Percentiles rank a stretch among this genome's conserved stretches.
Conservation (phyloP, 75 land plant genomes). For the Adiantum capillusveneris region DNA sequence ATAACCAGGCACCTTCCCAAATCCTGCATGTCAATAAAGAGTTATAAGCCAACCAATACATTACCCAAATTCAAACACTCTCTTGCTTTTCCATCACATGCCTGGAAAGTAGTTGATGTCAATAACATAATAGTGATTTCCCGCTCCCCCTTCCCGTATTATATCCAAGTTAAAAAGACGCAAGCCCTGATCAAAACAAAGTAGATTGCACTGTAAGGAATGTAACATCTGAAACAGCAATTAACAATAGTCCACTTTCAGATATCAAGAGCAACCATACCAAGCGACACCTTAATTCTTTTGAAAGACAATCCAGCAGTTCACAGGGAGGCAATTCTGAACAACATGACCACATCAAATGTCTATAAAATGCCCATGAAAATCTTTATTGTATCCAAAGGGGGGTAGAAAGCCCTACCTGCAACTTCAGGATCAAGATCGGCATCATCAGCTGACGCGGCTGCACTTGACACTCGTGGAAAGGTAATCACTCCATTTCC, state of each 20-base stretch:
- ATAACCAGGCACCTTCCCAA: conserved; percentile 84
- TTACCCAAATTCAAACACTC: neutral
- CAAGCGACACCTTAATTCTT: conserved; percentile 65
- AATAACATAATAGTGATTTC: conserved; percentile 69
- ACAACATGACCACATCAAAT: conserved; percentile 1
- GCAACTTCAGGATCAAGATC: conserved; percentile 76
- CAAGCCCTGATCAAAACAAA: conserved; percentile 41
- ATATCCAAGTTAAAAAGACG: conserved; percentile 77
- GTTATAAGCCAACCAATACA: neutral
- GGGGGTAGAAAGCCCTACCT: conserved; percentile 20
- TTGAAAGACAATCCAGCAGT: conserved; percentile 63
- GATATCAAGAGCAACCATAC: conserved; percentile 12
- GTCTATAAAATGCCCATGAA: too few species aligned
- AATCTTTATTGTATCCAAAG: too few species aligned
- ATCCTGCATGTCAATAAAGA: conserved; percentile 38
- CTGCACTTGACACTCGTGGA: conserved; percentile 79
- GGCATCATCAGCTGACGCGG: conserved; percentile 84
- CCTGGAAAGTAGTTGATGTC: conserved; percentile 94
- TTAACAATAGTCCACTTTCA: too few species aligned
- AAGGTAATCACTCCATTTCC: conserved; percentile 57
- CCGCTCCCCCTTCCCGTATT: conserved; percentile 70
- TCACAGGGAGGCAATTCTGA: conserved; percentile 81
- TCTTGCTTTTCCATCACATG: conserved; percentile 8
- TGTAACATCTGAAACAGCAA: neutral
- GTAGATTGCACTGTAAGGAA: too few species aligned